Percentiles rank a stretch among this genome's conserved stretches.
Evolutionary conservation across 1,284 basidiomycete genomes (phyloP).

Genomic region (Cryptococcus hybrid): DNA sequence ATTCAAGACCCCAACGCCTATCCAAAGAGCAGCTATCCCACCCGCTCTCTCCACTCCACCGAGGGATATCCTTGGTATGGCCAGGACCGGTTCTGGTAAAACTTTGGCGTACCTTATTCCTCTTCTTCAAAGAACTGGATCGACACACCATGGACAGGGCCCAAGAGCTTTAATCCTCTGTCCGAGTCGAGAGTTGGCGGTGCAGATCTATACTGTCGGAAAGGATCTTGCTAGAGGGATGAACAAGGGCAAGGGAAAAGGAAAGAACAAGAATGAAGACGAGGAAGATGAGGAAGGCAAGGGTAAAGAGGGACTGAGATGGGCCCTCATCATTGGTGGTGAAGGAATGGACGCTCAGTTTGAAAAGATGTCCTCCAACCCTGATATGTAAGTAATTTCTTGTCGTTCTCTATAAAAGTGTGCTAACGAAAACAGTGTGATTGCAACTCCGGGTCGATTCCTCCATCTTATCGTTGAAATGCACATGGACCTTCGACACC

Average conservation of each 20-base stretch:
- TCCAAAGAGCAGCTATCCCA: conserved; percentile 89
- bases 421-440: conserved; percentile 61
- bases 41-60: conserved; percentile 80
- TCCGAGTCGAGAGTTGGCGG: conserved; percentile 89
- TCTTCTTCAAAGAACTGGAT: conserved; percentile 80
- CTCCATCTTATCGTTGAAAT: conserved; percentile 96
- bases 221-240: conserved; percentile 80
- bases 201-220: conserved; percentile 92
- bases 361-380: conserved; percentile 89
- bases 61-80: conserved; percentile 96
- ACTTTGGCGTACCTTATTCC: conserved; percentile 96
- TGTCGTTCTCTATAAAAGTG: too few relatives aligned
- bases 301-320: conserved; percentile 66
- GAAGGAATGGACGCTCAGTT: conserved; percentile 97
- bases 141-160: conserved; percentile 77
- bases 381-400: conserved; percentile 73
- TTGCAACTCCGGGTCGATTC: conserved; percentile 95
- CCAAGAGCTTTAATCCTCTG: conserved; percentile 85
- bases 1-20: conserved; percentile 93
- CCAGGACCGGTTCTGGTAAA: conserved; percentile 96
- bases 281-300: conserved; percentile 53
- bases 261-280: conserved; percentile 54
- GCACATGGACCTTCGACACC: conserved; percentile 85
- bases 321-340: conserved; percentile 95
- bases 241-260: conserved; percentile 57